These are phyloP conservation scores for Petunia hybrid DNA, from an alignment of 305 asterid genomes.

Conservation along the genomic window DNA sequence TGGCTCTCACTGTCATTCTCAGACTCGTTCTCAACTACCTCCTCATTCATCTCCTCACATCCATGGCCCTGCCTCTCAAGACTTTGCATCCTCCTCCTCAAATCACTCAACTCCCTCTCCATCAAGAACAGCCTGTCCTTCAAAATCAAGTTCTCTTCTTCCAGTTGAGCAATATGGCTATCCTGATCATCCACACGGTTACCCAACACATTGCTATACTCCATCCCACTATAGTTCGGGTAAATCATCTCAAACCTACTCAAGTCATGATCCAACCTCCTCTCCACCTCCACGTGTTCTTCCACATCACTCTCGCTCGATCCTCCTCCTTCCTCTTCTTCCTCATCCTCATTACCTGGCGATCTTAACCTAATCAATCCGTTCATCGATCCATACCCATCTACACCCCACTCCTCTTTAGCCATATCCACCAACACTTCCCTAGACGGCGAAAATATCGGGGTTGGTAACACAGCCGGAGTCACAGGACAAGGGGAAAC, in stretches of 20 bases:
- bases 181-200: slow-evolving; percentile 92
- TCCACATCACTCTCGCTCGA: slow-evolving; percentile 89
- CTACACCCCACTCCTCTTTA: slow-evolving; percentile 72
- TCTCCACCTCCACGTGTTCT: slow-evolving; percentile 92
- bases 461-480: slow-evolving; percentile 65
- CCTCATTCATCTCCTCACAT: slow-evolving; percentile 60
- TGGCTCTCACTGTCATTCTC: slow-evolving; percentile 65
- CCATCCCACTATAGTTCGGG: slow-evolving; percentile 65
- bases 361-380: slow-evolving; percentile 79
- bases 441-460: slow-evolving; percentile 62
- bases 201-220: slow-evolving; percentile 66
- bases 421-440: slow-evolving; percentile 72
- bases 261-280: slow-evolving; percentile 87
- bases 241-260: slow-evolving; percentile 93
- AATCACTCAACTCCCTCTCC: slow-evolving; percentile 82
- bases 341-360: slow-evolving; percentile 68
- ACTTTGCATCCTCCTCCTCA: slow-evolving; percentile 74
- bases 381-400: slow-evolving; percentile 73
- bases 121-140: slow-evolving; percentile 86
- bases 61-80: slow-evolving; percentile 61
- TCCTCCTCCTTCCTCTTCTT: slow-evolving; percentile 77
- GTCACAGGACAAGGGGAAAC: slow-evolving; percentile 79
- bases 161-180: slow-evolving; percentile 75
- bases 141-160: slow-evolving; percentile 79
- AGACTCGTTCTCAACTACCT: slow-evolving; percentile 67